Evolutionary conservation across 2,329 filamentous ascomycete genomes (phyloP).

Genomic region (Fusarium sp.): DNA sequence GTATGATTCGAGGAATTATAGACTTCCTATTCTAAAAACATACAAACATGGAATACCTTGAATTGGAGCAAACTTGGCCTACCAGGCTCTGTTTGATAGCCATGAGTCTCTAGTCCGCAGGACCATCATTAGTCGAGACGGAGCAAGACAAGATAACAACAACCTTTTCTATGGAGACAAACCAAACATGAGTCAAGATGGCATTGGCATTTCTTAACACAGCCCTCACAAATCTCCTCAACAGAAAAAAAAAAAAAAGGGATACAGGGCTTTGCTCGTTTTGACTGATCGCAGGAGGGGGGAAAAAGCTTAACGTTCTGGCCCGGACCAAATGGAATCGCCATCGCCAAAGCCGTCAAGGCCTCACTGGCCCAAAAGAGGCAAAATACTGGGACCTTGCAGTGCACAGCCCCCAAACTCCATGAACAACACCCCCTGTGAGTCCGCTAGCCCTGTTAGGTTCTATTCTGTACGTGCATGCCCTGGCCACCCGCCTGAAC

Average conservation of each 20-base stretch:
- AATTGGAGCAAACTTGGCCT: neutral
- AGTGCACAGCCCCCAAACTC: slow-evolving; percentile 31
- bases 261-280: neutral
- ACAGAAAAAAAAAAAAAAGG: slow-evolving; percentile 28
- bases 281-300: neutral
- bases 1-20: neutral
- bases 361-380: slow-evolving; percentile 7
- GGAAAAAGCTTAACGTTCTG: slow-evolving; percentile 36
- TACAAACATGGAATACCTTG: neutral
- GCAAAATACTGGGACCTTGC: slow-evolving; percentile 12
- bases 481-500: slow-evolving; percentile 8
- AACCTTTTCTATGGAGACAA: neutral
- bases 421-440: neutral
- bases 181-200: slow-evolving; percentile 16
- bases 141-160: neutral
- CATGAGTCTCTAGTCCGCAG: neutral
- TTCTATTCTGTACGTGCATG: slow-evolving; percentile 12
- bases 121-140: neutral
- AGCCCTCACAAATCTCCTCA: slow-evolving; percentile 26
- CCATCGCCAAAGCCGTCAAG: slow-evolving; percentile 35
- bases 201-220: slow-evolving; percentile 17
- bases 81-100: neutral
- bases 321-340: slow-evolving; percentile 23
- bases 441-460: neutral
- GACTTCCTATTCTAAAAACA: neutral